Conservation (phyloP, 1,139 yeast species). For the Candida sp. region DNA sequence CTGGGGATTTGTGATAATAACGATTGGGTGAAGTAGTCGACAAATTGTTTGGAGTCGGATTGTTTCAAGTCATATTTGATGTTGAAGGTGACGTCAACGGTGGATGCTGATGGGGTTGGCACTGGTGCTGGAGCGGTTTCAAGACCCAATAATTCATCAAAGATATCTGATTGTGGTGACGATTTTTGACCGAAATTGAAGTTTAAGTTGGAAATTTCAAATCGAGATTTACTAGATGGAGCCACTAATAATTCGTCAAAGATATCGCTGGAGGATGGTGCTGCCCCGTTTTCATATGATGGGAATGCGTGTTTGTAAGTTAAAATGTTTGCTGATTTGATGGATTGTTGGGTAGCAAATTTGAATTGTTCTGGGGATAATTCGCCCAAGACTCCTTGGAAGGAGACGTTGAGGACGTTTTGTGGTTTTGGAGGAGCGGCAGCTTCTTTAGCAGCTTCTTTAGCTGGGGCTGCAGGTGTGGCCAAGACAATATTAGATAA, state of each 20-base stretch:
- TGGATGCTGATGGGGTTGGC: slow-evolving; percentile 4
- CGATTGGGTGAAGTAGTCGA: slow-evolving; percentile 28
- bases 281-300: slow-evolving; percentile 35
- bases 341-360: slow-evolving; percentile 27
- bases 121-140: slow-evolving; percentile 7
- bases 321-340: slow-evolving; percentile 29
- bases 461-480: slow-evolving; percentile 22
- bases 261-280: slow-evolving; percentile 42
- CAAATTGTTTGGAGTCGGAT: slow-evolving; percentile 35
- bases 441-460: slow-evolving; percentile 5
- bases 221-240: slow-evolving; percentile 55
- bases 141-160: slow-evolving; percentile 49
- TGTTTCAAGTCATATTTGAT: slow-evolving; percentile 31
- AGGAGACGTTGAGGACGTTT: slow-evolving; percentile 22
- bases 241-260: slow-evolving; percentile 67
- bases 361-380: slow-evolving; percentile 26
- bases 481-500: slow-evolving; percentile 65
- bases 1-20: slow-evolving; percentile 30
- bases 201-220: slow-evolving; percentile 37
- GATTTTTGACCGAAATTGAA: slow-evolving; percentile 21
- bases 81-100: slow-evolving; percentile 46
- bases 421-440: slow-evolving; percentile 23
- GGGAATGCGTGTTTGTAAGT: slow-evolving; percentile 44
- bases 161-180: slow-evolving; percentile 16
- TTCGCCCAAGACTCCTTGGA: slow-evolving; percentile 24